Conservation (phyloP, 208 protist genomes). For the Trypanosoma theileri region DNA sequence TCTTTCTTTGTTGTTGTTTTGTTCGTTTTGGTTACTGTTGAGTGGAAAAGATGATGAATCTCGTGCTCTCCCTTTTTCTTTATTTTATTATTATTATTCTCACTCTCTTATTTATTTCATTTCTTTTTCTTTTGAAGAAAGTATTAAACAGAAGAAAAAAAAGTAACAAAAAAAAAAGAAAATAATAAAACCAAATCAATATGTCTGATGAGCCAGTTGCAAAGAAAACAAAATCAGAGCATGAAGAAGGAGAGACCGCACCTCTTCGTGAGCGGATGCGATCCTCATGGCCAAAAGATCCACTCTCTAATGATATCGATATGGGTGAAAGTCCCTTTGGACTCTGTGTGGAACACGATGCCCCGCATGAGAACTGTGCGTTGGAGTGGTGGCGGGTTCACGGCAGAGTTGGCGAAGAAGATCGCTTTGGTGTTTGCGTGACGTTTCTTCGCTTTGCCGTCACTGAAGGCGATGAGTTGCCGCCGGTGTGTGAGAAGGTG, state of each 20-base stretch:
- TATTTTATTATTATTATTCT: too few species aligned
- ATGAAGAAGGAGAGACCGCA: constrained; percentile 28
- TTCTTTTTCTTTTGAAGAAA: constrained; percentile 16
- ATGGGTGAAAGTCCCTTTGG: constrained; percentile 15
- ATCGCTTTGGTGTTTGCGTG: constrained; percentile 42
- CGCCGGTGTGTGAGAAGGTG: constrained; percentile 20
- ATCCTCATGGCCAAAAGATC: constrained; percentile 35
- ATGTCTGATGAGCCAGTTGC: neutral
- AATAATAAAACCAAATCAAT: neutral
- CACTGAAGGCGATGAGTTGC: constrained; percentile 40
- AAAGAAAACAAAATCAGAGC: neutral
- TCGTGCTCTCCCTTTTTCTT: too few species aligned
- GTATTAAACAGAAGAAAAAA: neutral
- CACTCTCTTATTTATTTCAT: constrained; percentile 12
- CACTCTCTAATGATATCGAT: neutral
- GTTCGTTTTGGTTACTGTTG: too few species aligned
- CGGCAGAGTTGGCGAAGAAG: constrained; percentile 32
- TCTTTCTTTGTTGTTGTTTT: too few species aligned
- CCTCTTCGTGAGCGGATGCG: constrained; percentile 33
- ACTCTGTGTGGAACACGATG: constrained; percentile 42
- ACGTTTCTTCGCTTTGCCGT: constrained; percentile 45
- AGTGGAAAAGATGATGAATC: too few species aligned
- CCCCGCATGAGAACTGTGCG: constrained; percentile 40
- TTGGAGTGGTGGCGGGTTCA: constrained; percentile 49
- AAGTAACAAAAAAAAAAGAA: neutral